Evolutionary conservation across 1,284 basidiomycete genomes (phyloP).

Genomic region (Uromyces viciae-fabae): DNA sequence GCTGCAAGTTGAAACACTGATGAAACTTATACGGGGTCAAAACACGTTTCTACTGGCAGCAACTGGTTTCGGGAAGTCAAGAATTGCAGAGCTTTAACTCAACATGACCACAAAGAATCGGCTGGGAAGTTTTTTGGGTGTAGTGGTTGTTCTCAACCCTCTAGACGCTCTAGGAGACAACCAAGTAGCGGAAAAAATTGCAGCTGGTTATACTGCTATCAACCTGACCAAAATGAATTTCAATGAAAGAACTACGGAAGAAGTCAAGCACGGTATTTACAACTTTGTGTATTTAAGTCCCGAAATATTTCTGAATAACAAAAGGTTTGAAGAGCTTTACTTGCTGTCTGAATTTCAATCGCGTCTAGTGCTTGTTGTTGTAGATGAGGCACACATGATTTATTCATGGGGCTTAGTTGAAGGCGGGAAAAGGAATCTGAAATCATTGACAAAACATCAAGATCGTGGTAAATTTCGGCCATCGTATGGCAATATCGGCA

Average conservation of each 20-base stretch:
- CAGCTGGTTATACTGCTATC: not conserved
- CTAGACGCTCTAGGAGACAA: not conserved
- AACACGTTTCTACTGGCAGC: not conserved
- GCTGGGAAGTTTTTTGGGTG: too few species aligned
- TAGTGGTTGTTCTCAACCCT: not conserved
- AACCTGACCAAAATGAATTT: not conserved
- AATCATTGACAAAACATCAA: not conserved
- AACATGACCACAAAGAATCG: not conserved
- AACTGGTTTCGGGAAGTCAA: not conserved
- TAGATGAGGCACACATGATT: not conserved
- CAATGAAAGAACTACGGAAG: not conserved
- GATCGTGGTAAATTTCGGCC: not conserved
- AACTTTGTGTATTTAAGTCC: constrained; percentile 7
- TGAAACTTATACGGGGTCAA: not conserved
- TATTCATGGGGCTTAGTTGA: not conserved
- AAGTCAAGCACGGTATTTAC: not conserved
- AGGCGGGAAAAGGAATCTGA: not conserved
- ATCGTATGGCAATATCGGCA: not conserved
- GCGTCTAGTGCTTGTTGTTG: not conserved
- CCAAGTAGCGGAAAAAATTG: not conserved
- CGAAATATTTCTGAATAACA: not conserved
- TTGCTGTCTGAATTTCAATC: not conserved
- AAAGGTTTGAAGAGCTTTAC: not conserved
- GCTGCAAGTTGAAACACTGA: not conserved
- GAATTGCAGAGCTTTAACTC: not conserved